Evolutionary conservation across 306 rosid species (phyloP).

Genomic region (apple (Malus domestica)): DNA sequence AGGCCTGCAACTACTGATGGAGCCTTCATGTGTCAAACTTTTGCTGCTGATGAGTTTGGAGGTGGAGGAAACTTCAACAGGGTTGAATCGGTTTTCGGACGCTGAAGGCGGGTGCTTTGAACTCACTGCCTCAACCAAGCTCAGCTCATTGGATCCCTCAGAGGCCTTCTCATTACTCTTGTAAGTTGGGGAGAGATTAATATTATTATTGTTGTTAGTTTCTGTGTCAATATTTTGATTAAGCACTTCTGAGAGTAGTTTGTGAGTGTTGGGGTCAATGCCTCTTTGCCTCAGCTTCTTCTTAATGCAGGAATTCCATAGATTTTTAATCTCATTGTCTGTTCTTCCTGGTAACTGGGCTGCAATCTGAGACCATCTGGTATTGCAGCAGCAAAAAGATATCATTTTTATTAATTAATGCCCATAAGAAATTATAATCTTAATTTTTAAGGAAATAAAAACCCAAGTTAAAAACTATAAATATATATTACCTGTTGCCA

Average conservation of each 20-base stretch:
- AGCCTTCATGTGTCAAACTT: slow-evolving; percentile 29
- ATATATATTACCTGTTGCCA: slow-evolving; percentile 53
- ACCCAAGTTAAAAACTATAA: not conserved
- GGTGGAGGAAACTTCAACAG: slow-evolving; percentile 31
- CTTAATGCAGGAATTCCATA: slow-evolving; percentile 89
- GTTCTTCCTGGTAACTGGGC: slow-evolving; percentile 93
- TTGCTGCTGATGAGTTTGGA: slow-evolving; percentile 22
- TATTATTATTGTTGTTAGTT: not conserved
- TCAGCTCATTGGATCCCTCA: slow-evolving; percentile 39
- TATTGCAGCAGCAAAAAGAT: not conserved
- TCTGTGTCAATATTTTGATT: slow-evolving; percentile 27
- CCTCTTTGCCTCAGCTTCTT: slow-evolving; percentile 89
- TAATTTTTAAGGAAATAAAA: not conserved
- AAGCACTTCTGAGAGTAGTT: slow-evolving; percentile 37
- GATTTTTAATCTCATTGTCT: slow-evolving; percentile 82
- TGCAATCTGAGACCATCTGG: slow-evolving; percentile 96
- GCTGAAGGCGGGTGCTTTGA: slow-evolving; percentile 11
- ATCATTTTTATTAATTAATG: not conserved
- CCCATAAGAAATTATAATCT: not conserved
- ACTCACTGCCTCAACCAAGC: slow-evolving; percentile 19
- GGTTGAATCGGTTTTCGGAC: slow-evolving; percentile 21
- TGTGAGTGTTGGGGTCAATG: slow-evolving; percentile 92
- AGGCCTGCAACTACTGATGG: slow-evolving; percentile 40
- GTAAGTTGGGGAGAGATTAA: slow-evolving; percentile 6
- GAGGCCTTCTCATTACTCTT: slow-evolving; percentile 46